Evolutionary conservation across 495 filamentous ascomycete genomes (phyloP).

Genomic region (Aspergillus egyptiacus): DNA sequence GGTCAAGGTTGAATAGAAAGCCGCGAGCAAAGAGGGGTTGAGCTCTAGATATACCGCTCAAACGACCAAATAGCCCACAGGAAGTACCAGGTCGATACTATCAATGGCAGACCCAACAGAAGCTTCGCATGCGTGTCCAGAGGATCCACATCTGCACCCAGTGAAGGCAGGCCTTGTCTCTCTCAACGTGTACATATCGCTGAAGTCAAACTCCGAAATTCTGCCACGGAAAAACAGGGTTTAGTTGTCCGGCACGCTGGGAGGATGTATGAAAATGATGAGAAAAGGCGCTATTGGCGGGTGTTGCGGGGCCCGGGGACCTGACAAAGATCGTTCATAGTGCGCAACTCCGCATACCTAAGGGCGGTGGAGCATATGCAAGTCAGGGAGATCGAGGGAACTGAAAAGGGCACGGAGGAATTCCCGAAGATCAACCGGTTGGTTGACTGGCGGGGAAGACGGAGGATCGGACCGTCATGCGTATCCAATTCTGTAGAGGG

Average conservation of each 20-base stretch:
- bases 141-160: constrained; percentile 3
- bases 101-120: not conserved
- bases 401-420: constrained; percentile 11
- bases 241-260: not conserved
- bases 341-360: no score
- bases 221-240: constrained; percentile 4
- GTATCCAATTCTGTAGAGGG: constrained; percentile 5
- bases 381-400: not conserved
- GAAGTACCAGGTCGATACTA: not conserved
- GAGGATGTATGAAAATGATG: not conserved
- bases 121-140: not conserved
- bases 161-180: not conserved
- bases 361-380: not conserved
- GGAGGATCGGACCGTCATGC: constrained; percentile 21
- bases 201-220: constrained; percentile 12
- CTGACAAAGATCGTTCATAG: not conserved
- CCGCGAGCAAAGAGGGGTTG: not conserved
- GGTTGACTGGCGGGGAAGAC: constrained; percentile 7
- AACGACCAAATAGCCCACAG: not conserved
- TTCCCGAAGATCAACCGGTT: constrained; percentile 15
- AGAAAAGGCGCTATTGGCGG: constrained; percentile 2
- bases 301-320: not conserved
- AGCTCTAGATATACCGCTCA: constrained; percentile 14
- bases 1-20: not conserved
- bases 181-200: not conserved